Evolutionary conservation across 495 filamentous ascomycete species (phyloP).

Genomic region (Neurospora tetraspora): DNA sequence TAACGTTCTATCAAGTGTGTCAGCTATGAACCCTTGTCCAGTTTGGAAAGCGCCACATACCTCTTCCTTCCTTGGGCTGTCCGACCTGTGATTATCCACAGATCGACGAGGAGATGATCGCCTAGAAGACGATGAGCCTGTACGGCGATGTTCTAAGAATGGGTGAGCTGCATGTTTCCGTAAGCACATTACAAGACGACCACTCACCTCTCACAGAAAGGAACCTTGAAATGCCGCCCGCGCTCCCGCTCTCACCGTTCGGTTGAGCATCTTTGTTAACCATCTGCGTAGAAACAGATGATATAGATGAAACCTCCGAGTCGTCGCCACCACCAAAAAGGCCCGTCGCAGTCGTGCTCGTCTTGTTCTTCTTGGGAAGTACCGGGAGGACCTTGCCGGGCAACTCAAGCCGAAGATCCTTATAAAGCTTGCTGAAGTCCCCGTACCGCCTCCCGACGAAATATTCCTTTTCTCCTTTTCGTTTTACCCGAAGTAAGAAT

Average conservation of each 20-base stretch:
- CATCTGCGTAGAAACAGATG: slow-evolving; percentile 57
- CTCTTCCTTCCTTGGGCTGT: slow-evolving; percentile 8
- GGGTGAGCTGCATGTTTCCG: neutral
- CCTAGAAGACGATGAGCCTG: slow-evolving; percentile 22
- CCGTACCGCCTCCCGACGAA: slow-evolving; percentile 82
- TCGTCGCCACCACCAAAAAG: slow-evolving; percentile 45
- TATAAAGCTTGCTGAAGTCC: slow-evolving; percentile 73
- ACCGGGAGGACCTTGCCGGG: slow-evolving; percentile 85
- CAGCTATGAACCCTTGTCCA: neutral
- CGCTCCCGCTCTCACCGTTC: slow-evolving; percentile 9
- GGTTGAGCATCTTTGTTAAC: slow-evolving; percentile 11
- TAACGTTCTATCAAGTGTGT: slow-evolving; percentile 27
- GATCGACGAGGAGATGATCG: slow-evolving; percentile 29
- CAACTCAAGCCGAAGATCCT: slow-evolving; percentile 69
- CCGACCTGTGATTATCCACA: slow-evolving; percentile 14
- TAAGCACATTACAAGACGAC: neutral
- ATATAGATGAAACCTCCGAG: slow-evolving; percentile 65
- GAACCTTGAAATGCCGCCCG: slow-evolving; percentile 26
- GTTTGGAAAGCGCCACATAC: neutral
- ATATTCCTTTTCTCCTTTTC: slow-evolving; percentile 56
- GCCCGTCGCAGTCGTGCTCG: slow-evolving; percentile 50
- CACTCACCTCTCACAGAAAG: slow-evolving; percentile 26
- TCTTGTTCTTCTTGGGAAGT: slow-evolving; percentile 83
- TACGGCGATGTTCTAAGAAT: slow-evolving; percentile 20
- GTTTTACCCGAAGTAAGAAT: slow-evolving; percentile 78